Conservation (phyloP, 108 stramenopile genomes). For the Pelagomonas calceolata region DNA sequence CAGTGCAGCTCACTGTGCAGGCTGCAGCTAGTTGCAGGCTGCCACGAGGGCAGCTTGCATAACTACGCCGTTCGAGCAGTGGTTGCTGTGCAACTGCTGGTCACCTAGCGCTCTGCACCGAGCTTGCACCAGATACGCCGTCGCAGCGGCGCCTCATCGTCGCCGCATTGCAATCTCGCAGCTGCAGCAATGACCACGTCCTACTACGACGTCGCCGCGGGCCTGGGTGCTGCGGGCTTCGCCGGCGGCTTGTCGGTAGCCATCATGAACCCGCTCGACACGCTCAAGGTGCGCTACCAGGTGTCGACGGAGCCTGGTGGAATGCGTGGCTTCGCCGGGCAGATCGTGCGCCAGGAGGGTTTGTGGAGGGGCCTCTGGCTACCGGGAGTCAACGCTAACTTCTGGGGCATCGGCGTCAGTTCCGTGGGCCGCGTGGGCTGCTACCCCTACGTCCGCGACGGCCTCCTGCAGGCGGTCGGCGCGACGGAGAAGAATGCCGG, state of each 20-base stretch:
- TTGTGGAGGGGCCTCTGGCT: background rate
- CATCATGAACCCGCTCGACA: background rate
- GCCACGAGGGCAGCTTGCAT: too few species aligned
- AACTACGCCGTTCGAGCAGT: too few species aligned
- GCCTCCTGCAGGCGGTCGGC: background rate
- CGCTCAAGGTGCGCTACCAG: background rate
- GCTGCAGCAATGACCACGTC: too few species aligned
- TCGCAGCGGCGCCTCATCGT: too few species aligned
- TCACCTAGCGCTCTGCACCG: too few species aligned
- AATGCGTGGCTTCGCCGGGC: background rate
- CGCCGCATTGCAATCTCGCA: too few species aligned
- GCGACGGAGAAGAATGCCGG: background rate
- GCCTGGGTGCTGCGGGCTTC: too few species aligned
- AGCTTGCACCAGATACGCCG: too few species aligned
- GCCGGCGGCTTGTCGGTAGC: background rate
- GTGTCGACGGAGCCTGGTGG: background rate
- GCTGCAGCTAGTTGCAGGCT: too few species aligned
- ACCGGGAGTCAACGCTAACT: background rate
- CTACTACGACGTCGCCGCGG: too few species aligned
- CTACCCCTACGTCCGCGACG: background rate
- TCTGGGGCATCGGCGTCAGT: background rate
- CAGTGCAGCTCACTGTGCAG: too few species aligned
- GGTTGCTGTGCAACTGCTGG: too few species aligned
- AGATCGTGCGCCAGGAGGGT: background rate
- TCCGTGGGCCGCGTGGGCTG: background rate